Evolutionary conservation across 2,329 filamentous ascomycete species (phyloP), one percentile per base, ranked within the genome.

Genomic region (Davidsoniella australis): DNA sequence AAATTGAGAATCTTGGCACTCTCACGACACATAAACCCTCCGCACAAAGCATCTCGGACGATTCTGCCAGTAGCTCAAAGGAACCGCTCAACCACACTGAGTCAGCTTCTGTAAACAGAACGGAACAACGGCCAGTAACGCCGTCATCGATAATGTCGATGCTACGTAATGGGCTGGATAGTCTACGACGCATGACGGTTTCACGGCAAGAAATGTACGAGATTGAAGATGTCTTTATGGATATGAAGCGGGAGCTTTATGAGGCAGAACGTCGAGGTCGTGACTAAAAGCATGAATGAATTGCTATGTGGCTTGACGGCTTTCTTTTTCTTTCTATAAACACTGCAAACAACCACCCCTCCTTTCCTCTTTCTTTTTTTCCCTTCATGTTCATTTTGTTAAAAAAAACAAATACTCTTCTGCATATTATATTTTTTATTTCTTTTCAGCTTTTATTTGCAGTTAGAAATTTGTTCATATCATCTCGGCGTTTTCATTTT

Each of bases 151-250:
- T 67, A 39, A 56, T 66, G 52, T 55, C 58, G 14, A 58, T 60
- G 24, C 56, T 67, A 26, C 59, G 60, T 26, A 47, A 48, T 33
- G 63, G 63, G 0, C 62, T 91, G 20, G 67, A 69, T 17, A 71
- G 77, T 54, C 67, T 87, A 51, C 73, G 71, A 48, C 66, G 64
- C 24, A 68, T 78, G 18, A 68, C 73, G 14, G 63, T 93, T 40
- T 76, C 76, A 14, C 70, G 75, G 9, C 68, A 74, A 9, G 78
- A 85, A 53, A 75, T 86, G 48, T 72, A 78, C 52, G 71, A 80
- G 59, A 71, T 91, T 55, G 85, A 91, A 58, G 81, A 88, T 59
- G 66, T 85, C 57, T 70, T 91, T 59, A 85, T 88, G 67, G 82
- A 89, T 61, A 76, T 89, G 55, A 80, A 83, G 61, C 71, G 75